Evolutionary conservation across 2,329 filamentous ascomycete genomes (phyloP).

Genomic region (Aspergillus fijiensis): DNA sequence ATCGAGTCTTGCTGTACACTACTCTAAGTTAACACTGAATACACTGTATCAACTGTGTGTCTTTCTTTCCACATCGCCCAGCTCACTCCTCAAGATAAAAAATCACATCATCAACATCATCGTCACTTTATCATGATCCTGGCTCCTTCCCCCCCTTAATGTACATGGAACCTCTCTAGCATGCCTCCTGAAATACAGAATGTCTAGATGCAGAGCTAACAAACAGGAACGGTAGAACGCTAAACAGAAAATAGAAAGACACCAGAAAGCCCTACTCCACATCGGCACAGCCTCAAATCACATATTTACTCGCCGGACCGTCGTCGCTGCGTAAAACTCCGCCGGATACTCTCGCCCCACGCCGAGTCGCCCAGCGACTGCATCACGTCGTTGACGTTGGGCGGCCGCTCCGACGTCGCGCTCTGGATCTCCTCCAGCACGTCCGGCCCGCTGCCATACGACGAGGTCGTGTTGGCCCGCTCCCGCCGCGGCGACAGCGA

Average conservation of each 20-base stretch:
- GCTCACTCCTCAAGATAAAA: neutral
- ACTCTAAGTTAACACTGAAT: too few relatives aligned
- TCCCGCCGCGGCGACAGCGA: conserved; percentile 36
- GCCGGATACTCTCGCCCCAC: conserved; percentile 89
- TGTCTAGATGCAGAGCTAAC: neutral
- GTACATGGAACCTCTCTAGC: neutral
- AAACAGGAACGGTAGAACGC: neutral
- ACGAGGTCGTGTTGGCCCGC: conserved; percentile 26
- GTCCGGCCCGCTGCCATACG: conserved; percentile 30
- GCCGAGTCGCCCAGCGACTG: conserved; percentile 84
- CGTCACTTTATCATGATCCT: neutral
- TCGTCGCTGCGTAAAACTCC: conserved; percentile 73
- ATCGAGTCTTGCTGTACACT: too few relatives aligned
- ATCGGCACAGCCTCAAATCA: neutral
- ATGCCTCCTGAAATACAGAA: neutral
- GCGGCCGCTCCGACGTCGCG: conserved; percentile 48
- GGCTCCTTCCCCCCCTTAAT: neutral
- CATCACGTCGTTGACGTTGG: conserved; percentile 71
- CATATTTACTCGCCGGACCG: conserved; percentile 25
- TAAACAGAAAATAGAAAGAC: conserved; percentile 8
- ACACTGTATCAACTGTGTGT: too few relatives aligned
- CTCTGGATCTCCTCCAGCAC: conserved; percentile 43
- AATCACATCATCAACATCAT: neutral
- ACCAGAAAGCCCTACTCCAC: neutral
- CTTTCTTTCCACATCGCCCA: too few relatives aligned